Percentiles rank a stretch among this genome's conserved stretches.
These are phyloP conservation scores for Leccinum barrowsii DNA, from an alignment of 768 basidiomycete genomes.

Conservation along the genomic window DNA sequence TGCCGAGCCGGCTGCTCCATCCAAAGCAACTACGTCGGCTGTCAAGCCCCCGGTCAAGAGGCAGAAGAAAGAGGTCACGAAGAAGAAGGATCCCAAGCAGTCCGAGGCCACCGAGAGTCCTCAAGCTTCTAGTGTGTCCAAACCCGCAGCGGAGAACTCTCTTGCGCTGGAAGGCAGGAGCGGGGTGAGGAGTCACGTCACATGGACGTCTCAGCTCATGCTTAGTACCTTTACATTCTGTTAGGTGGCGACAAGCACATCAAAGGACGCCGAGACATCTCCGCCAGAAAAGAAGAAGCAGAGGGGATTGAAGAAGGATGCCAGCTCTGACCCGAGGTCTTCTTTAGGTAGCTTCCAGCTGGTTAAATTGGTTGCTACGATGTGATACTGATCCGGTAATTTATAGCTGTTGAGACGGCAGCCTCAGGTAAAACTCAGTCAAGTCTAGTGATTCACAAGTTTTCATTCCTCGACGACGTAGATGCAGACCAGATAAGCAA, in stretches of 20 bases:
- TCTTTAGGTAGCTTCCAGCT: slow-evolving; percentile 12
- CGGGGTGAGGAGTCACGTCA: slow-evolving; percentile 10
- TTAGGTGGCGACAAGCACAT: slow-evolving; percentile 6
- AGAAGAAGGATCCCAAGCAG: not conserved
- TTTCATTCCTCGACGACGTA: not conserved
- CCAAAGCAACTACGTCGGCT: not conserved
- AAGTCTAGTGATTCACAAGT: not conserved
- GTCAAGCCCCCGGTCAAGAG: slow-evolving; percentile 17
- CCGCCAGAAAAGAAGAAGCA: slow-evolving; percentile 3
- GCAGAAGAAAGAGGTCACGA: slow-evolving; percentile 3
- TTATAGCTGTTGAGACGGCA: slow-evolving; percentile 9
- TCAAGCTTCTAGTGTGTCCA: slow-evolving; percentile 2
- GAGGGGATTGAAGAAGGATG: slow-evolving; percentile 10
- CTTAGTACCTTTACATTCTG: not conserved
- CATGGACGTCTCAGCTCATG: not conserved
- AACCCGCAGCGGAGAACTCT: slow-evolving; percentile 8
- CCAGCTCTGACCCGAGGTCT: not conserved
- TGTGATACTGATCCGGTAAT: not conserved
- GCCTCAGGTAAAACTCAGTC: not conserved
- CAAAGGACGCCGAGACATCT: not conserved
- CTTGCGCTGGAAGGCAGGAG: not conserved
- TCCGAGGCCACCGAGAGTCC: not conserved
- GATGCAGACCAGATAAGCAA: not conserved
- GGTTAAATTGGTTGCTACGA: not conserved
- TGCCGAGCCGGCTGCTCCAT: not conserved